Evolutionary conservation across 352 stramenopile species (phyloP).

Genomic region (Phytophthora quininea): DNA sequence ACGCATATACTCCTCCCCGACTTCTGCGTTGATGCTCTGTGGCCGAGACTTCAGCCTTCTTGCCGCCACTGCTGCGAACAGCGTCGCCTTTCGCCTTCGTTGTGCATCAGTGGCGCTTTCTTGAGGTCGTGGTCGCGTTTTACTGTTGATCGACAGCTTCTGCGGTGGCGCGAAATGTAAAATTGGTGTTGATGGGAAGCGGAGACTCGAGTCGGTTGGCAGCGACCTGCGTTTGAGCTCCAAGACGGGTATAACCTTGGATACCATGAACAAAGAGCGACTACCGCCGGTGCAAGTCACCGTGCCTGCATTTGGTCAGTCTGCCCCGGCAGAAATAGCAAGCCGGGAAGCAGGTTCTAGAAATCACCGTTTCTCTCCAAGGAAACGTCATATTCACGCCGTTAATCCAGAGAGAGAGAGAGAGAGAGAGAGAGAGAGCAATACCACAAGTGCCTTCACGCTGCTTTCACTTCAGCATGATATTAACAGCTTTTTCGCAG

Average conservation of each 20-base stretch:
- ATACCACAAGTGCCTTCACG: too few species aligned
- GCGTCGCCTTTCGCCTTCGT: constrained; percentile 23
- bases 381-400: too few species aligned
- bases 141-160: background rate
- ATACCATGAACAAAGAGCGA: background rate
- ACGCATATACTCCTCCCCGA: constrained; percentile 34
- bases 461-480: too few species aligned
- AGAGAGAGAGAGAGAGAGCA: too few species aligned
- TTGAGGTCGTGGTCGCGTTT: constrained; percentile 1
- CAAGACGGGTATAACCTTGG: constrained; percentile 16
- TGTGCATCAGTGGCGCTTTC: constrained; percentile 15
- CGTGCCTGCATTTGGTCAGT: background rate
- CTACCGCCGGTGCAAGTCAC: background rate
- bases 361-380: too few species aligned
- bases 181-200: constrained; percentile 6
- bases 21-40: constrained; percentile 21
- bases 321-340: background rate
- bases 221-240: background rate
- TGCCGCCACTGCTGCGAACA: constrained; percentile 20
- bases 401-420: too few species aligned
- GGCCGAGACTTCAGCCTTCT: constrained; percentile 13
- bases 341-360: background rate
- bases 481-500: too few species aligned
- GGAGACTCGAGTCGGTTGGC: background rate
- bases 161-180: background rate